Base-by-base conservation (phyloP, 2,329 filamentous ascomycete genomes). In the Aspergillus japonicus region DNA sequence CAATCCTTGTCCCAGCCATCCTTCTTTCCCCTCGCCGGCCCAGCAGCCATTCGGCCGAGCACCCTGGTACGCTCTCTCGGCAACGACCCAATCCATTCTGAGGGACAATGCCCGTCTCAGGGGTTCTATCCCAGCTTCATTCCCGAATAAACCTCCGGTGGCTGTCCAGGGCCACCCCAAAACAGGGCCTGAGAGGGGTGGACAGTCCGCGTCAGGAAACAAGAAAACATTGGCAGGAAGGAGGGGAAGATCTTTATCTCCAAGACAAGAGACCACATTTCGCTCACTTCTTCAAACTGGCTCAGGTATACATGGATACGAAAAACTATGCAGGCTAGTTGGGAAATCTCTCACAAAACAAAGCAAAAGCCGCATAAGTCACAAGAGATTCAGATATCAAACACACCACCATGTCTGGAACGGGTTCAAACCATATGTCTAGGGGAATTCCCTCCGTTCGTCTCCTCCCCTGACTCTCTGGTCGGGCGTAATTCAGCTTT, bases 311-410 rank as follows among this genome's bases (percentile, higher is more conserved):
- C 48, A 50, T 29, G 48, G 16, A 50, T 29, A 24, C 24, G 48
- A 31, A 50, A 50, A 50, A 50, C 24, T 50, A 50, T 50, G 48
- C 48, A 50, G 48, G 48, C 48, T 50, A 50, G 48, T 29, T 31
- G 48, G 48, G n/a, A 50, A 50, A 29, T 50, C 23, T 50, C 48
- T 50, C 48, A 50, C 19, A 44, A 44, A 44, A 16, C 14, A 44
- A 3, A 44, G 16, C 39, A 44, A 6, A 44, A 44, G 5, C 39
- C 14, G 14, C 14, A 19, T 19, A 44, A 44, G 39, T 44, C 39
- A 44, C 39, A 16, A 19, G 39, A 44, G 39, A 44, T 44, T 19
- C 39, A 44, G 6, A 44, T 44, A 44, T 44, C 39, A 19, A 44
- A 19, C 39, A 44, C 39, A 7, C 39, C 39, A 44, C 39, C 39